Base-by-base conservation (phyloP, 192 early-diverging fungal species). In the Fimicolochytrium jonesii region DNA sequence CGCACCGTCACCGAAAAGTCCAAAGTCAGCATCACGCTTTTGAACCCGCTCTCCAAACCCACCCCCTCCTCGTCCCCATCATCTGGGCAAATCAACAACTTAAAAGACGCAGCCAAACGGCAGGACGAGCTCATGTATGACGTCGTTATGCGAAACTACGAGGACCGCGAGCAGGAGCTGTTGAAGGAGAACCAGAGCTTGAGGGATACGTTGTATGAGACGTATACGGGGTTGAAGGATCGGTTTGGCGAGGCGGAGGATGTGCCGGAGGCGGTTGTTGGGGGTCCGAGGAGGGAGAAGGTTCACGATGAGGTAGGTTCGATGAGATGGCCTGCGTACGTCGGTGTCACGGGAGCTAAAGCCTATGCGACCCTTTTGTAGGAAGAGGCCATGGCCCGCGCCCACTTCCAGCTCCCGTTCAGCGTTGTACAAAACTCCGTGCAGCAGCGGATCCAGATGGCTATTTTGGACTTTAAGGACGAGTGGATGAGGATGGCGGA, bases 141-240 rank as follows among this genome's bases (percentile, higher is more conserved):
- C 9, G 43, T 69, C n/a, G 70, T 76, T 1, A 56, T 76, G 33
- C 30, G 33, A 7, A 69, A 54, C 45, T 67, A 68, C 50, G 80
- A 82, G 57, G 74, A 77, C 20, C 69, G 77, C 4, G 75, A 79
- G 35, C 42, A 66, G 45, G 68, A 73, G 33, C 32, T 78, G 10
- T 6, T 79, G 36, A 32, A 31, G 2, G 77, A 79, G 36, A 79
- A 79, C 55, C 49, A 61, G 29, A 47, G 28, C 18, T 47, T 79
- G 46, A 58, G 77, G 29, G n/a, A 61, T 11, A 46, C 61, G 17
- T 64, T 78, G 25, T 67, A 54, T 49, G 49, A 55, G 2, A 42
- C 74, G 25, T 78, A 65, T 37, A n/a, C 31, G 18, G 67, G 63
- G 47, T 13, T 69, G 11, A 53, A 62, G 28, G 35, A 28, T 32